A percentile compares a stretch with the other conserved stretches of the same genome.
Conservation (phyloP, 805 yeast species). For the Lachancea sp. region DNA sequence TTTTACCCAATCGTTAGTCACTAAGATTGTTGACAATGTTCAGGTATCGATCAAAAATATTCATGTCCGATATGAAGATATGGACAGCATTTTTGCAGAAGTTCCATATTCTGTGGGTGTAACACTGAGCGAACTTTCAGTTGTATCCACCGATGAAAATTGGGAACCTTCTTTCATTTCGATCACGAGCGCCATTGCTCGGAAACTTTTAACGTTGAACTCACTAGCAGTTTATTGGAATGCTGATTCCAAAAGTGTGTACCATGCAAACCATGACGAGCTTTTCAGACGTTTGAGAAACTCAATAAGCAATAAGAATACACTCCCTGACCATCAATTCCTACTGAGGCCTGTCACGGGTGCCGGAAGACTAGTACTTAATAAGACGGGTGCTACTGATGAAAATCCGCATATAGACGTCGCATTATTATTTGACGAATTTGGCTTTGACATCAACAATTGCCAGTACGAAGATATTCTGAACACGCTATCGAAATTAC, state of each 20-base stretch:
- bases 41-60: conserved; percentile 88
- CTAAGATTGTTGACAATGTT: conserved; percentile 87
- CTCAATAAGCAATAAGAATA: conserved; percentile 35
- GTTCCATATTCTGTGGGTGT: conserved; percentile 77
- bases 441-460: conserved; percentile 80
- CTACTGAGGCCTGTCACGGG: conserved; percentile 86
- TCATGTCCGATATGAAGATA: conserved; percentile 89
- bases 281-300: conserved; percentile 44
- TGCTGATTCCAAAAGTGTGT: conserved; percentile 51
- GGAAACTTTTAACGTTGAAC: conserved; percentile 70
- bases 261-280: conserved; percentile 42
- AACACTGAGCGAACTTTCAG: conserved; percentile 79
- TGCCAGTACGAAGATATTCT: conserved; percentile 77
- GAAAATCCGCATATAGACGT: conserved; percentile 62
- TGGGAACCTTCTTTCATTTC: conserved; percentile 87
- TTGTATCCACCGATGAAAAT: conserved; percentile 75
- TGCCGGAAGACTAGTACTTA: conserved; percentile 70
- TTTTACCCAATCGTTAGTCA: conserved; percentile 78
- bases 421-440: conserved; percentile 77
- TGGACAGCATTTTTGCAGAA: conserved; percentile 56
- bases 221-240: conserved; percentile 80
- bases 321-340: conserved; percentile 41
- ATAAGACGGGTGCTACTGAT: conserved; percentile 71
- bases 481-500: conserved; percentile 74
- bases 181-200: conserved; percentile 56